Evolutionary conservation across 1,139 yeast genomes (phyloP), one percentile per base, ranked within the genome.

Genomic region (Sugiyamaella japonica): DNA sequence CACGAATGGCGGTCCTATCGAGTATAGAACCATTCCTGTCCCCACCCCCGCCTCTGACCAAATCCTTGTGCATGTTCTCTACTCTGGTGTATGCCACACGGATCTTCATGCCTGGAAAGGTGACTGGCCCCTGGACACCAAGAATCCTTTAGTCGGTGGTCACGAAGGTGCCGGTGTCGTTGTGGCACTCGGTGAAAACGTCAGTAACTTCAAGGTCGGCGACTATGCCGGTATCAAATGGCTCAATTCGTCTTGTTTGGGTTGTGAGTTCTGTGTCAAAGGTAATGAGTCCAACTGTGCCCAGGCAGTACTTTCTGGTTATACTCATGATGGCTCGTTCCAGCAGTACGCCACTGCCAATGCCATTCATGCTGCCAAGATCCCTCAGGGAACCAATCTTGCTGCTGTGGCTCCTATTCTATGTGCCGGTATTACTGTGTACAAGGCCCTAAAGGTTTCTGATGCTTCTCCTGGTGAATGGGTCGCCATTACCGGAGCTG

Each of bases 151-250:
- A 62, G 88, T 85, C 52, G 90, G 89, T 61, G 95, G 95, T 66
- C 95, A 86, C 76, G 95, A 86, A 74, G 93, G 93, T 74, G 90
- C 91, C 38, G 95, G 95, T 73, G 81, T 82, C 38, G 93, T 86
- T 60, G 91, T 85, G 57, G 89, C 79, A 62, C 81, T 76, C 68
- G 95, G 93, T 67, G 75, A 75, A 44, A 77, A 81, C 62, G 95
- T 86, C 62, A 78, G 74, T 64, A 84, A 85, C 69, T 85, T 86
- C 76, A 79, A 85, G 68, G 70, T 85, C 65, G 95, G 95, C 66
- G 93, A 86, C 70, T 76, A 70, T 52, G 95, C 93, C 56, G 95
- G 93, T 69, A 76, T 86, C 68, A 86, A 86, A 72, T 77, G 80
- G 80, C 65, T 85, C 71, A 84, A 85, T 72, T 83, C 86, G 61